phyloP scores from a whole-genome alignment of 805 yeast species.

The Yamadazyma phyllophila region DNA sequence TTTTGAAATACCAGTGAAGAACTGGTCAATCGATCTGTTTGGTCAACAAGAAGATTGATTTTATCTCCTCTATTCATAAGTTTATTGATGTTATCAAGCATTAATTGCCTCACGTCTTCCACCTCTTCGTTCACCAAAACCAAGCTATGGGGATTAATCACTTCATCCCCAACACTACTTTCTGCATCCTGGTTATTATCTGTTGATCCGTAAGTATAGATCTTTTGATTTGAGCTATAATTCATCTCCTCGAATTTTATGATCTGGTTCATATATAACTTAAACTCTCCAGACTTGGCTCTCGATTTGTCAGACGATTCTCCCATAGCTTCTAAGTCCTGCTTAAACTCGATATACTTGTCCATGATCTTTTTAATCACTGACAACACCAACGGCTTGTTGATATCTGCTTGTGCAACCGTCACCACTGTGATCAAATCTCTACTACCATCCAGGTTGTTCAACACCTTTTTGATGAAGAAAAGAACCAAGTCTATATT shows the following conservation, averaged over 20 bases:
- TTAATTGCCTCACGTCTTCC: constrained; percentile 61
- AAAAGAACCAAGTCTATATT: constrained; percentile 37
- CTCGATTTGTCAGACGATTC: constrained; percentile 14
- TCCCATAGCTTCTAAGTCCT: constrained; percentile 19
- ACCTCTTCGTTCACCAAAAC: constrained; percentile 52
- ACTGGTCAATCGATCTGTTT: constrained; percentile 70
- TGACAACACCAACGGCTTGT: constrained; percentile 45
- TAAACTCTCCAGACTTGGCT: constrained; percentile 48
- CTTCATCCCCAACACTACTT: constrained; percentile 17
- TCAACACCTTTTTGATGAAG: constrained; percentile 46
- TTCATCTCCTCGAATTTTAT: constrained; percentile 53
- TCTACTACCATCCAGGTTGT: constrained; percentile 41
- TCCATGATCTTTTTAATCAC: constrained; percentile 50
- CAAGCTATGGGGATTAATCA: constrained; percentile 36
- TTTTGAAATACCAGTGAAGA: constrained; percentile 69
- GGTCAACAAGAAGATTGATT: constrained; percentile 67
- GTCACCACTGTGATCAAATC: constrained; percentile 54
- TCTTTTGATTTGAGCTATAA: constrained; percentile 31
- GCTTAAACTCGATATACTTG: constrained; percentile 45
- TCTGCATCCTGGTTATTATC: constrained; percentile 3
- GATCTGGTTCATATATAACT: constrained; percentile 54
- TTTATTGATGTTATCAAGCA: constrained; percentile 72
- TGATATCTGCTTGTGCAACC: constrained; percentile 43
- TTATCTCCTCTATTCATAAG: constrained; percentile 78
- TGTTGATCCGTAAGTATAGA: constrained; percentile 35